Evolutionary conservation across 1,284 basidiomycete genomes (phyloP), one percentile per base, ranked within the genome.

Genomic region (Moesziomyces sp.): DNA sequence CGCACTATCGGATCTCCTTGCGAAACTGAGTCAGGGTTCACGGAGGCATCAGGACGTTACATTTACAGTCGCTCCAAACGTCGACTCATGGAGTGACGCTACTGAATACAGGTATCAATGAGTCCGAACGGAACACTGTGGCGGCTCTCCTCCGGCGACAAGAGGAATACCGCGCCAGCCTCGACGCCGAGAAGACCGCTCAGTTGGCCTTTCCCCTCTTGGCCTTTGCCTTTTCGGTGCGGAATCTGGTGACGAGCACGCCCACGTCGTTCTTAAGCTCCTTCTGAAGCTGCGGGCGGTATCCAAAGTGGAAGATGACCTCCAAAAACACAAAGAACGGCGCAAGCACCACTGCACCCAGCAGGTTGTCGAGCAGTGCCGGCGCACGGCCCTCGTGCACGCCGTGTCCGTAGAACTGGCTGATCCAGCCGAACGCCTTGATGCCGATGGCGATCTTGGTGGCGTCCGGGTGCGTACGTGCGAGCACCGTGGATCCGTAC

Each of bases 291-390:
- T 79, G 46, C 9, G 71, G 73, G 16, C 77, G 56, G 60, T 81
- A 81, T 7, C 79, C 79, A n/a, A 77, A 52, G 46, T 71, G 65
- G 46, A 81, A 81, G 52, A 81, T 73, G 43, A 72, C 67, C 52
- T 81, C 79, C 30, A 80, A 28, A 18, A 61, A 80, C 19, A 80
- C 79, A 63, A 81, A 81, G 53, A 81, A 79, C 13, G 79, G 79
- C 5, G 79, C 79, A 18, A 79, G 52, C 42, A 81, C 79, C 13
- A 79, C 65, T 0, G 79, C 77, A 3, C 78, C 77, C 11, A 81
- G 52, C 53, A 81, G 48, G 30, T 81, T 81, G 45, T 79, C 77
- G 33, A 81, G 51, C 56, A 81, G 57, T 8, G 79, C 77, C 1
- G 79, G 79, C 3, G 79, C 77, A 5, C 79, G 54, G 14, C 77